phyloP scores from a whole-genome alignment of 805 yeast genomes.

The Priceomyces castillae region DNA sequence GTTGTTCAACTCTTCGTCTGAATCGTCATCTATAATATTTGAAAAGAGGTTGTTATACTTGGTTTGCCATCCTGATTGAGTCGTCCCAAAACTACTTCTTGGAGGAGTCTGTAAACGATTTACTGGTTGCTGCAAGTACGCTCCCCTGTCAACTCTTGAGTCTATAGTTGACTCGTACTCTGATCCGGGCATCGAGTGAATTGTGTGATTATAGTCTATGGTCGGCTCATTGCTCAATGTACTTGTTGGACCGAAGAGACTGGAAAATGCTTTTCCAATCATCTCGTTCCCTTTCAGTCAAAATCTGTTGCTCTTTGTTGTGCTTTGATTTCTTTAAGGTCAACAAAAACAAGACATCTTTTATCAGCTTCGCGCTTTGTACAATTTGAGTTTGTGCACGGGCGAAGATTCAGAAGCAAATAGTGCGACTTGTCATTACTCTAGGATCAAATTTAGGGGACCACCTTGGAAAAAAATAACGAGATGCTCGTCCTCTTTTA shows the following conservation, averaged over 20 bases:
- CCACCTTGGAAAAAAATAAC: too few species aligned
- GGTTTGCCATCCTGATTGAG: background rate
- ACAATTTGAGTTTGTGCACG: background rate
- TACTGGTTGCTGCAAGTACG: background rate
- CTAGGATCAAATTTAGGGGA: too few species aligned
- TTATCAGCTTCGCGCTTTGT: background rate
- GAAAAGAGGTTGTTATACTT: slow-evolving; percentile 5
- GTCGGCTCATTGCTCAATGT: slow-evolving; percentile 33
- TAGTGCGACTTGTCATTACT: too few species aligned
- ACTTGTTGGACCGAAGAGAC: slow-evolving; percentile 12
- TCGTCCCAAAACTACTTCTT: background rate
- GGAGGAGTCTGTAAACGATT: background rate
- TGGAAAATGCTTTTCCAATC: slow-evolving; percentile 11
- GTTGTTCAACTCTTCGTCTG: slow-evolving; percentile 10
- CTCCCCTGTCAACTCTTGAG: slow-evolving; percentile 2
- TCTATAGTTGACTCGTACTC: slow-evolving; percentile 7
- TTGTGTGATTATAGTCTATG: slow-evolving; percentile 30
- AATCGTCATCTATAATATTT: slow-evolving; percentile 8
- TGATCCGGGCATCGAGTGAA: slow-evolving; percentile 5
- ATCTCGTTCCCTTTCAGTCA: slow-evolving; percentile 1
- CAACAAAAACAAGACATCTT: background rate
- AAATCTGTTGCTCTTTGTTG: background rate
- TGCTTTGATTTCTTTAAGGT: background rate
- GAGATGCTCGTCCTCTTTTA: too few species aligned
- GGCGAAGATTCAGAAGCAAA: background rate